Percentiles rank a stretch among this genome's conserved stretches.
These are phyloP conservation scores for Mortierella sp. DNA, from an alignment of 371 early-diverging fungal species.

Conservation along the genomic window DNA sequence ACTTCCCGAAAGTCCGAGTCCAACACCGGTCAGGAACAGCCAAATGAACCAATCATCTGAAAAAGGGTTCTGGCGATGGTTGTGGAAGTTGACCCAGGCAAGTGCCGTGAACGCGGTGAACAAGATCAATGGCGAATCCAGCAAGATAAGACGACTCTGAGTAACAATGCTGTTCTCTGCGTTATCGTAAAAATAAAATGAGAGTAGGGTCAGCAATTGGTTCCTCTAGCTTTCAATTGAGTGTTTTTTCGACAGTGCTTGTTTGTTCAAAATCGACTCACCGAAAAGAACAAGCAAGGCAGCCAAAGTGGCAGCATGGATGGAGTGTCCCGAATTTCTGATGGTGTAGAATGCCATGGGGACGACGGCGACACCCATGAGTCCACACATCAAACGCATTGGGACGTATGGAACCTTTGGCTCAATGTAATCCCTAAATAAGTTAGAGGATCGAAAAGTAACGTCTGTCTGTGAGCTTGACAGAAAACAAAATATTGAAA, in stretches of 20 bases:
- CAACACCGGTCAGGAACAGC: conserved; percentile 78
- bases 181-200: conserved; percentile 60
- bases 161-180: conserved; percentile 91
- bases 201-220: not conserved
- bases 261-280: conserved; percentile 47
- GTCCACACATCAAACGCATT: conserved; percentile 84
- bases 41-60: conserved; percentile 77
- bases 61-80: conserved; percentile 73
- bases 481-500: not conserved
- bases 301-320: conserved; percentile 75
- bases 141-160: conserved; percentile 89
- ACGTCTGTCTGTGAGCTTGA: not conserved
- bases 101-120: conserved; percentile 82
- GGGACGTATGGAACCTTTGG: conserved; percentile 84
- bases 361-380: conserved; percentile 79
- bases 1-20: conserved; percentile 75
- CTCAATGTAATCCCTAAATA: conserved; percentile 71
- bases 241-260: too few relatives aligned
- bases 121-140: conserved; percentile 90
- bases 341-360: conserved; percentile 88
- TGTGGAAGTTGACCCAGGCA: conserved; percentile 83
- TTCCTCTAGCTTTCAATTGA: conserved; percentile 31
- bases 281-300: conserved; percentile 79
- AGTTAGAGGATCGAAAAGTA: not conserved
- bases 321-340: conserved; percentile 80